Evolutionary conservation across 2,329 filamentous ascomycete genomes (phyloP), one percentile per base, ranked within the genome.

Genomic region (Botrytis tulipae): DNA sequence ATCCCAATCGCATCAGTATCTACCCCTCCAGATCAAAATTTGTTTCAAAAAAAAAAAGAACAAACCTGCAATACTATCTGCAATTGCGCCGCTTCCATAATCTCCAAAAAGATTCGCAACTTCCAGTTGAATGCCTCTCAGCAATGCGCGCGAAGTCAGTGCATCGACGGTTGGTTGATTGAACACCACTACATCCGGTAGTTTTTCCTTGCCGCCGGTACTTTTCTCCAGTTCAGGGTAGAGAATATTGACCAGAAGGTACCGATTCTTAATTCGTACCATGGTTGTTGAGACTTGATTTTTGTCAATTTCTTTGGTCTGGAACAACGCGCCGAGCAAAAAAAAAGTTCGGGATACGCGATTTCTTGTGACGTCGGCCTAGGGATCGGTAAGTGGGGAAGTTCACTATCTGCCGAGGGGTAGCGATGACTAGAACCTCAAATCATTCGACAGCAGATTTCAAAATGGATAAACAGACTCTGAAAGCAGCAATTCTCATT

Each of bases 251-350:
- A 98, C 89, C n/a, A 98, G 90, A 29, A 99, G 88, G 82, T 99
- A 99, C 79, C 96, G 91, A 83, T 97, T 92, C 84, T 99, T 99
- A 78, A 98, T 89, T 81, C 96, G 93, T 74, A 99, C 96, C 96
- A 99, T 98, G 60, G 46, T 57, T 37, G 42, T 63, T 42, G 48
- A 44, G n/a, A 1, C 18, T 42, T 44, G 25, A 37, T 51, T 48
- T 48, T 48, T 18, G 16, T n/a, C n/a, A 20, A 63, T 65, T 65
- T 25, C 32, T 32, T 59, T 16, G 63, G 25, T 57, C 51, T 57
- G 14, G 51, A 57, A 57, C n/a, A 61, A 70, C 69, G 51, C 66
- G 73, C 60, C 35, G 37, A 16, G 29, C 18, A 57, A 35, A 54
- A 57, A 70, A 71, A 70, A 70, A 70, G 65, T 71, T 54, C 35